Conservation (phyloP, 352 stramenopile genomes). For the Phytophthora quininea region DNA sequence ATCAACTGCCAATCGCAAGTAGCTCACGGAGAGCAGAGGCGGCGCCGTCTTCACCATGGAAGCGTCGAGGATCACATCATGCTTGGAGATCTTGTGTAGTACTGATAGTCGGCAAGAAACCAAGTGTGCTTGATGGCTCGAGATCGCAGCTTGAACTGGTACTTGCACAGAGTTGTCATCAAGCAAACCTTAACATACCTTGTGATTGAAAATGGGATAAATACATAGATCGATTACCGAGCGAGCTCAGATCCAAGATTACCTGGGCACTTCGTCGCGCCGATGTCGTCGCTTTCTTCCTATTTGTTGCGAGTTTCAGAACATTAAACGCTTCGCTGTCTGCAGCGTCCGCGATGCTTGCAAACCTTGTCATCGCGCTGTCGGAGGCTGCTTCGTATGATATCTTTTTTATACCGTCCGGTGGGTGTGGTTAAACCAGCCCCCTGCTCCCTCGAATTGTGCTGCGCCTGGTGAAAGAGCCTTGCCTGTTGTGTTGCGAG, state of each 20-base stretch:
- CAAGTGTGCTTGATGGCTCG: too few relatives aligned
- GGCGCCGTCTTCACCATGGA: too few relatives aligned
- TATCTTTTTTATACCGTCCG: constrained; percentile 6
- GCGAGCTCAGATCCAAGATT: neutral
- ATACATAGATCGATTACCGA: constrained; percentile 26
- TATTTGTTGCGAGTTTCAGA: neutral
- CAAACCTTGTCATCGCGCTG: constrained; percentile 1
- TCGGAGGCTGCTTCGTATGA: constrained; percentile 4
- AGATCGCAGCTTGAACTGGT: too few relatives aligned
- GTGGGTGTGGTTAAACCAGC: constrained; percentile 38
- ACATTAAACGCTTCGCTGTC: neutral
- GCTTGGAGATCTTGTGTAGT: too few relatives aligned
- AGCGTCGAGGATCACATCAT: too few relatives aligned
- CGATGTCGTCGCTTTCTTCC: constrained; percentile 12
- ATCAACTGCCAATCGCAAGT: too few relatives aligned
- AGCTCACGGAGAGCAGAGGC: too few relatives aligned
- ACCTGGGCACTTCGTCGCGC: constrained; percentile 13
- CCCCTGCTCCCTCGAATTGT: constrained; percentile 38
- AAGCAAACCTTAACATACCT: constrained; percentile 6
- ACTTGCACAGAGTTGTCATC: neutral
- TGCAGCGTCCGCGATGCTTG: neutral
- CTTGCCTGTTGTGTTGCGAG: constrained; percentile 64
- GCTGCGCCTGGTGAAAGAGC: constrained; percentile 26
- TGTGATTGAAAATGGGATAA: constrained; percentile 21
- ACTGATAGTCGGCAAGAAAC: too few relatives aligned